These are phyloP conservation scores for Paragyromitra xinjiangensis DNA, from an alignment of 495 filamentous ascomycete species.

Conservation along the genomic window DNA sequence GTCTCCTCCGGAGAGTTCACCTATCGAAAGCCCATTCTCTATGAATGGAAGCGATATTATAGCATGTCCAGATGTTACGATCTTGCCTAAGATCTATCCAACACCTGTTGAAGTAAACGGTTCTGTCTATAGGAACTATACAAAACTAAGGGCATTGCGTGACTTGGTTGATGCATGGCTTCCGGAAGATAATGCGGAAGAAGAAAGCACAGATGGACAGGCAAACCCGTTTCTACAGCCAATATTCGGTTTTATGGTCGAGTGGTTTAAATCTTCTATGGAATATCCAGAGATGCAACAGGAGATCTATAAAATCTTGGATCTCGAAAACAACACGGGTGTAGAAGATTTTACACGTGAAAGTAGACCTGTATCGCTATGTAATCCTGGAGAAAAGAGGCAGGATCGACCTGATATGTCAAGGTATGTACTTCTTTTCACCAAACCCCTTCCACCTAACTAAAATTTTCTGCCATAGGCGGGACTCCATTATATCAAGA, in stretches of 20 bases:
- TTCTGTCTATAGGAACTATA: constrained; percentile 19
- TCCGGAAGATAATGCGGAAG: constrained; percentile 20
- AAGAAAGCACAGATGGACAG: background rate
- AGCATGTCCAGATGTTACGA: background rate
- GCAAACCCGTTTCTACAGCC: constrained; percentile 25
- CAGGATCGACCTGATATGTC: background rate
- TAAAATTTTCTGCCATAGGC: background rate
- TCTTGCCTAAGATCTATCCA: constrained; percentile 23
- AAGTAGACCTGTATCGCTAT: background rate
- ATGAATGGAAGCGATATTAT: background rate
- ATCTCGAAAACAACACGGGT: constrained; percentile 6
- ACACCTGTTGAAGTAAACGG: constrained; percentile 17
- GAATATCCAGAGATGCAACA: constrained; percentile 24
- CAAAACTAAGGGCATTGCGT: constrained; percentile 25
- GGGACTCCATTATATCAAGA: background rate
- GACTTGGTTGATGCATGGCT: constrained; percentile 34
- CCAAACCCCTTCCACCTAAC: background rate
- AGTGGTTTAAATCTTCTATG: constrained; percentile 33
- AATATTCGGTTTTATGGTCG: constrained; percentile 34
- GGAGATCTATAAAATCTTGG: constrained; percentile 33
- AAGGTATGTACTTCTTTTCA: constrained; percentile 3
- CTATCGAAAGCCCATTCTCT: background rate
- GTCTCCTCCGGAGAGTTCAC: constrained; percentile 1
- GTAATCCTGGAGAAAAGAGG: background rate
- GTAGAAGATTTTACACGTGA: background rate